These are phyloP conservation scores for Drechslerella stenobrocha DNA, from an alignment of 2,329 filamentous ascomycete species.

Conservation along the genomic window DNA sequence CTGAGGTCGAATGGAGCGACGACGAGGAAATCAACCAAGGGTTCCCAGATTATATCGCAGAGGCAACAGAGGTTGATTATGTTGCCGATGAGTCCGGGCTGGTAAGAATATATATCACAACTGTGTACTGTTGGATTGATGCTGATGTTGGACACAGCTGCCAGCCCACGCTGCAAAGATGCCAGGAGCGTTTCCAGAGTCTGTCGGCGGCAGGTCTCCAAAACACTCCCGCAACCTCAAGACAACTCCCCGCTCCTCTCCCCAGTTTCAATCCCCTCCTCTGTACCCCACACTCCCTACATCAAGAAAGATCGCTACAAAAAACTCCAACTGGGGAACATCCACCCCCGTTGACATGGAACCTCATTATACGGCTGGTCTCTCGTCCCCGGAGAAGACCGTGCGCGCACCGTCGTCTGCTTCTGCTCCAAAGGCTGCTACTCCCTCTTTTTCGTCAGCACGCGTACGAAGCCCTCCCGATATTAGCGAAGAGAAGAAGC, in stretches of 20 bases:
- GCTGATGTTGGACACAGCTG: slow-evolving; percentile 12
- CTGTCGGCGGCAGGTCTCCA: background rate
- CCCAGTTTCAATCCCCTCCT: background rate
- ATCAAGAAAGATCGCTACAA: slow-evolving; percentile 9
- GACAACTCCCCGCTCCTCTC: background rate
- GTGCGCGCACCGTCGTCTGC: no score
- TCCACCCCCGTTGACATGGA: slow-evolving; percentile 18
- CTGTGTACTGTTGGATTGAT: background rate
- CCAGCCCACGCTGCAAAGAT: slow-evolving; percentile 1
- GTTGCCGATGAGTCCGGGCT: slow-evolving; percentile 19
- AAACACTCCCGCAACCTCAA: background rate
- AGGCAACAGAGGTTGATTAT: slow-evolving; percentile 33
- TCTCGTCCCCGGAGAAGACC: slow-evolving; percentile 1
- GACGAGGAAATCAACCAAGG: slow-evolving; percentile 35
- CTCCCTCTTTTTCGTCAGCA: no score
- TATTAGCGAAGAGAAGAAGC: slow-evolving; percentile 20
- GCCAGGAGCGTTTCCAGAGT: slow-evolving; percentile 12
- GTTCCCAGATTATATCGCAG: slow-evolving; percentile 23
- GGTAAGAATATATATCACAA: slow-evolving; percentile 11
- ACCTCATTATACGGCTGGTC: background rate
- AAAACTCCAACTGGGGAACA: slow-evolving; percentile 38
- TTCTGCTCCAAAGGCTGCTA: no score
- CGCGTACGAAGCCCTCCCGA: slow-evolving; percentile 1
- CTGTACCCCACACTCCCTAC: slow-evolving; percentile 14
- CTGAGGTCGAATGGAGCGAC: background rate